phyloP scores from a whole-genome alignment of 768 basidiomycete genomes.

The Phlegmacium glaucopus region DNA sequence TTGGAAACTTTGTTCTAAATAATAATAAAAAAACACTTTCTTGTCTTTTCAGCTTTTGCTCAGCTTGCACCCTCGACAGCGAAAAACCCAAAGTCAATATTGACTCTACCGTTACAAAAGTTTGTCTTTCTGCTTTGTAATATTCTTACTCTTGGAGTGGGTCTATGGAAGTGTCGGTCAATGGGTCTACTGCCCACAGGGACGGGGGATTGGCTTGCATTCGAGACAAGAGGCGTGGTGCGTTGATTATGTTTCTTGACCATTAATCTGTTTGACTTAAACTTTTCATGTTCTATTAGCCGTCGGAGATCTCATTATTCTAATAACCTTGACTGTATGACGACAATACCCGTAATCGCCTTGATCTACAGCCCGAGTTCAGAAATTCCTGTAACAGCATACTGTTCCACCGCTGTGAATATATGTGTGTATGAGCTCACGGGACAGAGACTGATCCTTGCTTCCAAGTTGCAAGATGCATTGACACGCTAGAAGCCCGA shows the following conservation, averaged over 20 bases:
- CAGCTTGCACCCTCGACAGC: conserved; percentile 65
- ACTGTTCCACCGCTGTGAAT: too few species aligned
- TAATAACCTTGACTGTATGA: not conserved
- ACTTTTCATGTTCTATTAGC: conserved; percentile 19
- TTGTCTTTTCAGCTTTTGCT: conserved; percentile 51
- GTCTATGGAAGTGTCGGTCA: conserved; percentile 88
- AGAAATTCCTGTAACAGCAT: too few species aligned
- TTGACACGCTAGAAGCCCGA: too few species aligned
- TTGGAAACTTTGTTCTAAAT: not conserved
- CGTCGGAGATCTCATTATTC: conserved; percentile 42
- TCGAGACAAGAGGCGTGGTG: conserved; percentile 77
- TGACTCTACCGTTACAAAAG: conserved; percentile 67
- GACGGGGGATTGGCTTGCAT: conserved; percentile 93
- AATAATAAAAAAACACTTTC: too few species aligned
- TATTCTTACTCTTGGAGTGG: conserved; percentile 73
- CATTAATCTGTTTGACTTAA: not conserved
- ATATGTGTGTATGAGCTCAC: too few species aligned
- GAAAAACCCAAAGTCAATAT: conserved; percentile 45
- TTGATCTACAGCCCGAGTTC: too few species aligned
- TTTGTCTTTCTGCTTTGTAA: conserved; percentile 71
- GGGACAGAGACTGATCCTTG: too few species aligned
- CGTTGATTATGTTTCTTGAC: conserved; percentile 21
- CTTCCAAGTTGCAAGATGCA: too few species aligned
- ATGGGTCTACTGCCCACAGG: conserved; percentile 92
- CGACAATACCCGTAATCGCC: too few species aligned